Conservation (phyloP, 371 early-diverging fungal genomes). For the Zychaea mexicana region DNA sequence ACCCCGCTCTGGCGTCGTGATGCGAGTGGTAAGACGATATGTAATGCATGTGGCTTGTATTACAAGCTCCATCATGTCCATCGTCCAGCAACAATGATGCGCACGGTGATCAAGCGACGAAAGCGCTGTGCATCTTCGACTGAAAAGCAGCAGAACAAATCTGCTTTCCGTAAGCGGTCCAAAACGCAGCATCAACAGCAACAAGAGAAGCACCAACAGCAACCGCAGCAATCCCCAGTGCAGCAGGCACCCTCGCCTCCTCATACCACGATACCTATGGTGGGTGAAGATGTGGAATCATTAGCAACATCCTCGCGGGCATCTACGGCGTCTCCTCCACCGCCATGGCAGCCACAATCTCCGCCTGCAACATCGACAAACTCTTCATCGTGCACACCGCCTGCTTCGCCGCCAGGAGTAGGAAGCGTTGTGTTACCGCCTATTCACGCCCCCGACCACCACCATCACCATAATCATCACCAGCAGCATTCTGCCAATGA, state of each 20-base stretch:
- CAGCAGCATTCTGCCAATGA: no score
- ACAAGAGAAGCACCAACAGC: neutral
- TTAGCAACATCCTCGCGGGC: neutral
- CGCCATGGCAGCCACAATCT: conserved; percentile 14
- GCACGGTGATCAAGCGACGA: conserved; percentile 59
- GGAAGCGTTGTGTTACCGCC: conserved; percentile 15
- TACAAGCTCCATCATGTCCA: conserved; percentile 70
- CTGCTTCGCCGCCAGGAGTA: neutral
- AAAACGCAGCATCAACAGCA: neutral
- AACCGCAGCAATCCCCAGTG: neutral
- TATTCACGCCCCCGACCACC: conserved; percentile 8
- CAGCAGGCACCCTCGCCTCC: neutral
- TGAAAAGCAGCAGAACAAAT: neutral
- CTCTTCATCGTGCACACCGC: conserved; percentile 8
- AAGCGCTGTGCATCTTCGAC: conserved; percentile 30
- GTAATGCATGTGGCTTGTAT: conserved; percentile 86
- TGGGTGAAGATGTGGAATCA: conserved; percentile 5
- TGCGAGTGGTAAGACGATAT: conserved; percentile 65
- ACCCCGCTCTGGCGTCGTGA: conserved; percentile 86
- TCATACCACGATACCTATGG: neutral
- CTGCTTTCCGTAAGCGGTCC: neutral
- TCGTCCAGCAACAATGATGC: conserved; percentile 60
- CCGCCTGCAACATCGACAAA: conserved; percentile 4
- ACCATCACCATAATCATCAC: neutral
- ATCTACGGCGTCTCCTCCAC: conserved; percentile 5